Base-by-base conservation (phyloP, 345 rosid genomes). In the Trapa bicornis region DNA sequence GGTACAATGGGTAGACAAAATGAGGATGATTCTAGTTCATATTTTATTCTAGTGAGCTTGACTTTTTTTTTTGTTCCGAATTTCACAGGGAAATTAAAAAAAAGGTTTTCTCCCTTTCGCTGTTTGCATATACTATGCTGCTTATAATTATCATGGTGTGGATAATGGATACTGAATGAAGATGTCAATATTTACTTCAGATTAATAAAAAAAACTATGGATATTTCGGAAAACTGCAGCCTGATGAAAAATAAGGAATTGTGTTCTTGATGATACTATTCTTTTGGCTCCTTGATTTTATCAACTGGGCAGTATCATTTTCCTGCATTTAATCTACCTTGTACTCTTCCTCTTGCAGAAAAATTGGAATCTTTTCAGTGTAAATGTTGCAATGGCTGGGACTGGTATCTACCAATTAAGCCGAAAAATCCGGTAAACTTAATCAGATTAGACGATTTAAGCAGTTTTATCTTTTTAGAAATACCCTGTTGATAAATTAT, bases 321-420 rank as follows among this genome's bases (percentile, higher is more conserved):
- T 17, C 37, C 33, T 47, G 53, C 33, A 15, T 15, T 32, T 6
- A 35, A 29, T 29, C 37, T 13, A 17, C 35, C 48, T 35, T 41
- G 45, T 60, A 4, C 15, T 37, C 41, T 7, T 39, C 3, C 38
- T 70, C 75, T 72, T 79, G 71, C 85, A 90, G 98, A 87, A 90
- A 81, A 90, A 93, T 78, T 93, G 97, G 98, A 93, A 90, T 77
- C 94, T 93, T 63, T 86, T 88, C 56, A 82, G 95, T 43, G 96
- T 91, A 65, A 94, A 89, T 65, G 66, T 91, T 67, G 95, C 85
- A 43, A 94, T 87, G 96, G 91, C 91, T 2, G 86, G 81, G 65
- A 91, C 99, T 1, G 96, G 97, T 67, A 62, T 91, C 35, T 91
- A 87, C 75, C 99, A 94, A 78, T 87, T 94, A 63, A 29, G 86